Conservation (phyloP, 495 filamentous ascomycete genomes). For the Aspergillus cristatus region DNA sequence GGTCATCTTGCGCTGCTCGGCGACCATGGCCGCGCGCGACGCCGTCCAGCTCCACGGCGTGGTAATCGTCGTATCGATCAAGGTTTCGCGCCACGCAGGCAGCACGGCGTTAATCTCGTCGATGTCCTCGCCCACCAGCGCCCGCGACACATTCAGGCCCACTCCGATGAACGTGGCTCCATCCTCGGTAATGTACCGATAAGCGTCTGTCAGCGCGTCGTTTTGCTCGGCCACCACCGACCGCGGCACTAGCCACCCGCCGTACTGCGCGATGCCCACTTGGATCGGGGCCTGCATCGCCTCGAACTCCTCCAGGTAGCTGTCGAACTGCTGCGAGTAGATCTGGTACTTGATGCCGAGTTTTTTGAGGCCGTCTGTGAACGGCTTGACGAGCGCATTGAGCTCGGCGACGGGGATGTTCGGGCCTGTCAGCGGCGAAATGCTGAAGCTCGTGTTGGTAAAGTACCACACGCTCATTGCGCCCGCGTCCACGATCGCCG, state of each 20-base stretch:
- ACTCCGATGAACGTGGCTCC: conserved; percentile 38
- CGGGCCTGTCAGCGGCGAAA: conserved; percentile 31
- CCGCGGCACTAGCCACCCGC: conserved; percentile 48
- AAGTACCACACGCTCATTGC: conserved; percentile 43
- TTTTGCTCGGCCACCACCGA: conserved; percentile 39
- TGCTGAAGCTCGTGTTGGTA: conserved; percentile 36
- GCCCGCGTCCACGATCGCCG: conserved; percentile 42
- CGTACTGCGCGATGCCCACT: conserved; percentile 43
- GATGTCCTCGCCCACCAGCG: conserved; percentile 34
- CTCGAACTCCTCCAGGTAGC: conserved; percentile 38
- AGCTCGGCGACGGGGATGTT: conserved; percentile 21
- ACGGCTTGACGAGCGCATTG: conserved; percentile 19
- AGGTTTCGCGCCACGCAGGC: conserved; percentile 49
- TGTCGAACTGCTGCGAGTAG: conserved; percentile 23
- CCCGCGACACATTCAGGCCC: conserved; percentile 28
- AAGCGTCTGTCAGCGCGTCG: conserved; percentile 29
- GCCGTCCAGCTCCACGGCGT: conserved; percentile 35
- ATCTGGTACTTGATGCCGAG: conserved; percentile 21
- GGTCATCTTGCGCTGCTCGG: conserved; percentile 28
- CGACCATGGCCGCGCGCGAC: conserved; percentile 22
- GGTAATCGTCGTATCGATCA: conserved; percentile 33
- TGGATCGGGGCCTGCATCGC: conserved; percentile 25
- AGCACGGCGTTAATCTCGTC: conserved; percentile 47
- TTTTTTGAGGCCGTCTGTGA: conserved; percentile 15
- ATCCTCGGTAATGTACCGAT: conserved; percentile 30